Base-by-base conservation (phyloP, 345 rosid species). In the Salix caprea region DNA sequence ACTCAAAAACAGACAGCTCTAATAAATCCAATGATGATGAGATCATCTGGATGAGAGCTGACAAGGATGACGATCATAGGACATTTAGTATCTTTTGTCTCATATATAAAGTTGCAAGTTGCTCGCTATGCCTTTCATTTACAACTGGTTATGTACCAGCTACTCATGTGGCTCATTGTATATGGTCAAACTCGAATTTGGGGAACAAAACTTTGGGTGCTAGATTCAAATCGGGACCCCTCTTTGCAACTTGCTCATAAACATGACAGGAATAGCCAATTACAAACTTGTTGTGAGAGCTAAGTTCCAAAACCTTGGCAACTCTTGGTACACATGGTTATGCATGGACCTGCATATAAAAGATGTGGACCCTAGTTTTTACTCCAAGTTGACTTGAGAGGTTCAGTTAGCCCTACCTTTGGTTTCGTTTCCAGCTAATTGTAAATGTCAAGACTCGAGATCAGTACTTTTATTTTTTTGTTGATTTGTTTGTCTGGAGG, bases 181-280 rank as follows among this genome's bases (percentile, higher is more conserved):
- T 37, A 8, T 84, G 56, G 84, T 24, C 78, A 60, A 1, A 40
- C 52, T 58, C 60, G 37, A 18, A 74, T 39, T 13, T 58, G 12
- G 60, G 69, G 26, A 68, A 69, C 69, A 65, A 50, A 73, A 48
- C 44, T 42, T 42, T 23, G 67, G 79, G 81, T 79, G 77, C 48
- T 80, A 64, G 83, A 50, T 62, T 9, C 26, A 69, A 19, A 5
- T 56, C 10, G 36, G 78, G 76, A 15, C 60, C 65, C 74, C 60
- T 16, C 26, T 0, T 1, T 70, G 79, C 84, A 78, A 81, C 80
- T 84, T 73, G 84, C 50, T 78, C 80, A 11, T 28, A 34, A 46
- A 39, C 34, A 24, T 56, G 36, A n/a, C 30, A 26, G 74, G 75
- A 6, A 46, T 70, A 56, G 71, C 75, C 34, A 40, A 23, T 44